Conservation (phyloP, 345 rosid species). For the Arabidopsis thaliana region DNA sequence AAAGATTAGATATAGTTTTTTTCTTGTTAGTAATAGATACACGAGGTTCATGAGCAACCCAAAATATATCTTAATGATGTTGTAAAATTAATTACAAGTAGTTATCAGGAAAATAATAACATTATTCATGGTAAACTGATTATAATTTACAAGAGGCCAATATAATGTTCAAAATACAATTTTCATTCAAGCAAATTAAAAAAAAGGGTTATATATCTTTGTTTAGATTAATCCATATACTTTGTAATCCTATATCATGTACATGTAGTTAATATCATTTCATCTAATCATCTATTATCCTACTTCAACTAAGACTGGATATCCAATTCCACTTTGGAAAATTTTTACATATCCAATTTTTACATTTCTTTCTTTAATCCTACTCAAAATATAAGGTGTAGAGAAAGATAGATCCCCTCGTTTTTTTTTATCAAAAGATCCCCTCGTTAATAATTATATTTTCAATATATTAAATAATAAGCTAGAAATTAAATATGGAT, state of each 20-base stretch:
- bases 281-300: too few species aligned
- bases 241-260: not conserved
- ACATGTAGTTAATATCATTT: too few species aligned
- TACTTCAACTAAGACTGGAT: too few species aligned
- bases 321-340: too few species aligned
- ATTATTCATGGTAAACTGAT: not conserved
- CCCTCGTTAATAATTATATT: not conserved
- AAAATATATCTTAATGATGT: not conserved
- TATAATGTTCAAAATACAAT: not conserved
- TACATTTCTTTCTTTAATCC: not conserved
- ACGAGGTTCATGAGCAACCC: constrained; percentile 11
- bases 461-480: not conserved
- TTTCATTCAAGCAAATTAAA: not conserved
- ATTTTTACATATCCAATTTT: not conserved
- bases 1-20: not conserved
- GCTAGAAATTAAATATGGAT: too few species aligned
- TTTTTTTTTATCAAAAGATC: not conserved
- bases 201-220: not conserved
- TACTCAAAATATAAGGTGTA: not conserved
- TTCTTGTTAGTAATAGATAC: not conserved
- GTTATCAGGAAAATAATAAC: not conserved
- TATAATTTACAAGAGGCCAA: not conserved
- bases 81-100: not conserved
- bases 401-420: not conserved
- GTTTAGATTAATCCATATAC: not conserved